Evolutionary conservation across 2,329 filamentous ascomycete species (phyloP), one percentile per base, ranked within the genome.

Genomic region (Xylaria sp.): DNA sequence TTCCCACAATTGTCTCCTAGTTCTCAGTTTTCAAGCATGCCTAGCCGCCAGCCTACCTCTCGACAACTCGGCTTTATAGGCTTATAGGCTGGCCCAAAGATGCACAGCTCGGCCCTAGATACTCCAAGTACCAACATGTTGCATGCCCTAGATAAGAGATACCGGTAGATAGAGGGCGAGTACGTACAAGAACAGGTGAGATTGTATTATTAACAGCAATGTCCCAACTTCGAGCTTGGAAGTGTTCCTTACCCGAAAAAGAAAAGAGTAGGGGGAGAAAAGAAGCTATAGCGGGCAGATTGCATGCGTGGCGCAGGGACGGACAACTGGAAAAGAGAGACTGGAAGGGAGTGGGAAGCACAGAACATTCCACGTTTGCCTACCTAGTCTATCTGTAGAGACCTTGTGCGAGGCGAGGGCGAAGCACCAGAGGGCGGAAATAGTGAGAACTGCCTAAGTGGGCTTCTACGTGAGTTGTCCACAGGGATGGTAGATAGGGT

Each of bases 381-480:
- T 50, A 27, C 45, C 49, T 51, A 42, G 9, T 7, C n/a, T 45
- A 20, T 22, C 6, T 27, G n/a, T 29, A 20, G 49, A 2, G 27
- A 51, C 49, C 49, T 50, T 10, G 60, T 17, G 42, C 10, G 39
- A 63, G 45, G 33, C 55, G 55, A 61, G 59, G 45, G 33, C 55
- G 55, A 61, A 57, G 57, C 57, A 29, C 10, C 17, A 56, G 20
- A 56, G 20, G 11, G 42, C 17, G 49, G 20, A 3, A 29, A 47
- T 25, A 53, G 17, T 27, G 51, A 55, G 31, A 44, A 56, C 36
- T 50, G 27, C 17, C 44, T 45, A 62, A 65, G 55, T 61, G 56
- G 61, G 50, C 61, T 50, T 54, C 47, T 42, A 55, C 29, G n/a
- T 51, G 55, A 63, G 50, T 38, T 60, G 65, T 66, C 59, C 49